Percentiles rank a stretch among this genome's conserved stretches.
These are phyloP conservation scores for Lasiosphaeris hirsuta DNA, from an alignment of 495 filamentous ascomycete genomes.

Conservation along the genomic window DNA sequence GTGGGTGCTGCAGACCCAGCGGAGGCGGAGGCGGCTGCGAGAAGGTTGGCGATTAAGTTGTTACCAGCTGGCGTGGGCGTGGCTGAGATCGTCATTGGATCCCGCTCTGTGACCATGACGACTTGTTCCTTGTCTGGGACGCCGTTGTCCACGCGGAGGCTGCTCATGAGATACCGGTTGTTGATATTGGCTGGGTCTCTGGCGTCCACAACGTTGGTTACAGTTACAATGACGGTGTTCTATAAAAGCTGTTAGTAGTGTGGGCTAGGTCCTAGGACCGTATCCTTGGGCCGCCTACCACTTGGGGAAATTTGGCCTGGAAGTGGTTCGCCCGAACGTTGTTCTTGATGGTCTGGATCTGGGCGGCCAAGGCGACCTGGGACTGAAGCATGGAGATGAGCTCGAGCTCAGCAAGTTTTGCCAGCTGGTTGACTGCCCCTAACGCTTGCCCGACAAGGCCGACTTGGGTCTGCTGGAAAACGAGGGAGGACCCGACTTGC, in stretches of 20 bases:
- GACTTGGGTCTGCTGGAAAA: slow-evolving; percentile 29
- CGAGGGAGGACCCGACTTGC: slow-evolving; percentile 19
- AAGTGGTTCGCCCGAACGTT: slow-evolving; percentile 39
- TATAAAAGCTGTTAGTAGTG: not conserved
- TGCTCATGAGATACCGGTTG: slow-evolving; percentile 36
- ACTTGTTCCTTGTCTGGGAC: slow-evolving; percentile 29
- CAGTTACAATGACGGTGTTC: slow-evolving; percentile 37
- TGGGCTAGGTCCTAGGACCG: slow-evolving; percentile 7
- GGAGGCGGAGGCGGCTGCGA: not conserved
- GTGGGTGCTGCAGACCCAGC: not conserved
- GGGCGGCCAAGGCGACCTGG: slow-evolving; percentile 29
- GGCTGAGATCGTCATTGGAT: slow-evolving; percentile 32
- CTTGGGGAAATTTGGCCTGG: slow-evolving; percentile 31
- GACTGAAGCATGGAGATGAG: slow-evolving; percentile 34
- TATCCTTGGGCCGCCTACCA: slow-evolving; percentile 19
- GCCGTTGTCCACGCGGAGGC: slow-evolving; percentile 33
- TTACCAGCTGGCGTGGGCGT: slow-evolving; percentile 18
- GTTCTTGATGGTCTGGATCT: slow-evolving; percentile 36
- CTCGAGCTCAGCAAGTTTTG: slow-evolving; percentile 30
- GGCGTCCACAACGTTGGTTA: slow-evolving; percentile 32
- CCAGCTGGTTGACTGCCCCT: slow-evolving; percentile 29
- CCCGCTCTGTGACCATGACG: slow-evolving; percentile 33
- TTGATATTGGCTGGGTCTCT: slow-evolving; percentile 23
- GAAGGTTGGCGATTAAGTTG: slow-evolving; percentile 11
- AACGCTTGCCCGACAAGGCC: slow-evolving; percentile 28